Percentiles rank a stretch among this genome's conserved stretches.
Evolutionary conservation across 1,284 basidiomycete genomes (phyloP).

Genomic region (Stygiomarasmius scandens): DNA sequence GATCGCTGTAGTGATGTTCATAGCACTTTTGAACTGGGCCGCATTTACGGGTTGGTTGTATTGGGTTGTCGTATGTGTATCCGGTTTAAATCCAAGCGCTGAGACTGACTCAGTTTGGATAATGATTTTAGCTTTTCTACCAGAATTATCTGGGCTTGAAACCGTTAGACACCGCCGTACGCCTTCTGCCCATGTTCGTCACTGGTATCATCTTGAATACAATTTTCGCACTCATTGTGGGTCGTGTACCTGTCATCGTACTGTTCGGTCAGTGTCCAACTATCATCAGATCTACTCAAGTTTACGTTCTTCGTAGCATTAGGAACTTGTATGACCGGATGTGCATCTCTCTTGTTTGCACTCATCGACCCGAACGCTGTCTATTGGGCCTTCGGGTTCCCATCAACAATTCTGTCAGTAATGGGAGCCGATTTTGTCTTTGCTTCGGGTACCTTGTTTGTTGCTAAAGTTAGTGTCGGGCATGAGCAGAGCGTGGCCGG

Average conservation of each 20-base stretch:
- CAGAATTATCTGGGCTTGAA: conserved; percentile 59
- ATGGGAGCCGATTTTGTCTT: conserved; percentile 83
- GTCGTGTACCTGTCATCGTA: conserved; percentile 55
- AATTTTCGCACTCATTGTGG: conserved; percentile 64
- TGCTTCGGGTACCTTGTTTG: conserved; percentile 75
- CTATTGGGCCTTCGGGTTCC: conserved; percentile 85
- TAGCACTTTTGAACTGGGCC: conserved; percentile 74
- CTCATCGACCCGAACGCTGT: conserved; percentile 59
- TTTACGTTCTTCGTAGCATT: conserved; percentile 33
- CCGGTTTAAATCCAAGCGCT: background rate
- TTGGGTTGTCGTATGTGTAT: conserved; percentile 52
- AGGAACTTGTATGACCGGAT: conserved; percentile 63
- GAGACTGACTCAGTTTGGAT: background rate
- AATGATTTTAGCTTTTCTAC: conserved; percentile 56
- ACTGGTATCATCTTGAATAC: conserved; percentile 72
- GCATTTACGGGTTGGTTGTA: conserved; percentile 60
- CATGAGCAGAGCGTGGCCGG: conserved; percentile 81
- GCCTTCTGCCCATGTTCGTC: conserved; percentile 78
- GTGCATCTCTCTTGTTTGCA: conserved; percentile 74
- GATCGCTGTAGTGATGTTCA: conserved; percentile 65
- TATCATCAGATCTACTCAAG: background rate
- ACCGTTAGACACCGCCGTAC: conserved; percentile 73
- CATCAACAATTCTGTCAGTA: conserved; percentile 70
- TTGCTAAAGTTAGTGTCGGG: conserved; percentile 67
- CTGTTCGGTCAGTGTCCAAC: conserved; percentile 52